phyloP scores from a whole-genome alignment of 441 rosid genomes.

The Melastoma candidum region DNA sequence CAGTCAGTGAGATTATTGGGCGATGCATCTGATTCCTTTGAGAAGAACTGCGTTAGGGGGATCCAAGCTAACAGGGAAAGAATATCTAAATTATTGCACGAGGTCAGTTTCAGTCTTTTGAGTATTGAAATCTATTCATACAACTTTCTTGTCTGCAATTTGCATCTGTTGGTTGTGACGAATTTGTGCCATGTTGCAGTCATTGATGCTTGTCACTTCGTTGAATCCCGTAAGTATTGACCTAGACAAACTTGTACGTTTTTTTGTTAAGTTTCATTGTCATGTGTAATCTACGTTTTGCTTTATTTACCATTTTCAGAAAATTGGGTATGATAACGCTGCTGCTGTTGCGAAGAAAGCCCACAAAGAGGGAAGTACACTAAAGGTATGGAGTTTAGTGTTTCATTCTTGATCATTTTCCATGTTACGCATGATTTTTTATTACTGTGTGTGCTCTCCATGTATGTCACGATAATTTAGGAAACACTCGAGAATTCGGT shows the following conservation, averaged over 20 bases:
- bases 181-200: conserved; percentile 35
- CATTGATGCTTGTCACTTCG: conserved; percentile 94
- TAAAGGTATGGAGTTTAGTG: conserved; percentile 48
- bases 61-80: conserved; percentile 82
- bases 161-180: conserved; percentile 9
- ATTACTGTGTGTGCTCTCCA: too few species aligned
- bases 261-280: not conserved
- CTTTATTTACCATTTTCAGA: conserved; percentile 28
- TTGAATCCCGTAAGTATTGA: conserved; percentile 78
- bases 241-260: conserved; percentile 6
- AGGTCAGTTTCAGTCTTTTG: conserved; percentile 35
- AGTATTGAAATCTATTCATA: conserved; percentile 2
- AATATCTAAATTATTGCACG: conserved; percentile 79
- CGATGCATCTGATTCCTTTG: conserved; percentile 88
- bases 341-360: conserved; percentile 99
- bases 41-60: conserved; percentile 87
- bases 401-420: too few species aligned
- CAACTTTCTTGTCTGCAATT: conserved; percentile 8
- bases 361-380: conserved; percentile 81
- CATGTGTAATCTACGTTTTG: not conserved
- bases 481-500: too few species aligned
- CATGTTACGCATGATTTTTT: too few species aligned
- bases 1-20: conserved; percentile 81
- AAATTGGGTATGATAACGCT: conserved; percentile 96
- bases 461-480: too few species aligned